These are phyloP conservation scores for Lyophyllum atratum DNA, from an alignment of 768 basidiomycete genomes.

Conservation along the genomic window DNA sequence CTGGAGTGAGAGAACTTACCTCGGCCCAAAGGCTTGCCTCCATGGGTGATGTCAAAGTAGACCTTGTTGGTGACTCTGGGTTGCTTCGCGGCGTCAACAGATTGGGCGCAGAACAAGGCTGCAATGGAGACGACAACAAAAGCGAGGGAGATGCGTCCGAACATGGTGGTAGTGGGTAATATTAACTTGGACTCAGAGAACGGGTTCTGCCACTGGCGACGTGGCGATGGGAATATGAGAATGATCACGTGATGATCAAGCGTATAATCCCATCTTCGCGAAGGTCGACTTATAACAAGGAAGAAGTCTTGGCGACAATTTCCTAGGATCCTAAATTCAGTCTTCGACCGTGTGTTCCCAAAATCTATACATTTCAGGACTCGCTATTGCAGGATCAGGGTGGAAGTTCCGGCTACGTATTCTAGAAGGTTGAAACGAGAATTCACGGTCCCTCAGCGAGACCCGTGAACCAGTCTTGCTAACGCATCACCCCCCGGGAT, in stretches of 20 bases:
- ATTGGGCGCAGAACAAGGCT: slow-evolving; percentile 70
- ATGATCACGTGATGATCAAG: slow-evolving; percentile 11
- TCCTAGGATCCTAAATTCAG: no score
- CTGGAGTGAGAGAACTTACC: slow-evolving; percentile 42
- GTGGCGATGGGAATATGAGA: slow-evolving; percentile 1
- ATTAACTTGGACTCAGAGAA: not conserved
- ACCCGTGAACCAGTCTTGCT: slow-evolving; percentile 54
- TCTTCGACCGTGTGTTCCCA: no score
- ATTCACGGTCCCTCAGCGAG: no score
- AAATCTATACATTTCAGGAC: no score
- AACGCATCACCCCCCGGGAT: slow-evolving; percentile 64
- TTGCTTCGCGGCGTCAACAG: slow-evolving; percentile 80
- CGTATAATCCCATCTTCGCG: no score
- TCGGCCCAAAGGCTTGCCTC: slow-evolving; percentile 82
- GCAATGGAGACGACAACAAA: slow-evolving; percentile 64
- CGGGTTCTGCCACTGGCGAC: no score
- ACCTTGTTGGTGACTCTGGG: slow-evolving; percentile 92
- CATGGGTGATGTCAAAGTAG: slow-evolving; percentile 94
- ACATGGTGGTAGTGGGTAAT: slow-evolving; percentile 41
- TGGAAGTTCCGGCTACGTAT: no score
- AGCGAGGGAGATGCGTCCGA: slow-evolving; percentile 61
- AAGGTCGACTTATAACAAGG: no score
- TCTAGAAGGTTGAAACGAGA: no score
- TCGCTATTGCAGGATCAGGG: no score
- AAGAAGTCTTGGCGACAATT: no score